These are phyloP conservation scores for Cucurbita maxima DNA, from an alignment of 306 rosid genomes.

Conservation along the genomic window DNA sequence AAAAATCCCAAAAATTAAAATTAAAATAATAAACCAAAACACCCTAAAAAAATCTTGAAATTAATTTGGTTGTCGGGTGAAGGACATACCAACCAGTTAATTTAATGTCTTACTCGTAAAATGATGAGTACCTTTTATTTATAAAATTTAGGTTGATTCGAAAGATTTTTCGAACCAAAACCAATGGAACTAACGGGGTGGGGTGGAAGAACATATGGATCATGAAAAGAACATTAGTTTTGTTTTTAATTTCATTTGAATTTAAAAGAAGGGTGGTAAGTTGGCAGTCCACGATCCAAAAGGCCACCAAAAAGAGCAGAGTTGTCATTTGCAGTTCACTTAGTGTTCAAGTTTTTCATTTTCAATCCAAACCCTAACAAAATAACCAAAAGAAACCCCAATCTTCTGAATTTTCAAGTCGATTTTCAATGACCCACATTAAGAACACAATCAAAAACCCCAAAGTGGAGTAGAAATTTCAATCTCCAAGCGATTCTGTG, in stretches of 20 bases:
- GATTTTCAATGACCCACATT: neutral
- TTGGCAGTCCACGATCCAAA: slow-evolving; percentile 1
- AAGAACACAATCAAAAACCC: neutral
- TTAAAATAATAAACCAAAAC: too few species aligned
- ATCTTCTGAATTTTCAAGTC: neutral
- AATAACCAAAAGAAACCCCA: too few species aligned
- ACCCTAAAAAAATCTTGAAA: neutral
- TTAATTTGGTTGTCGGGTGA: slow-evolving; percentile 1
- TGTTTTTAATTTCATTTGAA: too few species aligned
- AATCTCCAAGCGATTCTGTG: neutral
- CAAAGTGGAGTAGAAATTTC: neutral
- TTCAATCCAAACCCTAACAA: slow-evolving; percentile 9
- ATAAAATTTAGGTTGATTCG: too few species aligned
- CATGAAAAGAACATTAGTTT: too few species aligned
- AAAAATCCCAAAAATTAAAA: too few species aligned
- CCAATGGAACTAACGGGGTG: too few species aligned
- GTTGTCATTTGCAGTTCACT: slow-evolving; percentile 10
- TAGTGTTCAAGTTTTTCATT: slow-evolving; percentile 1
- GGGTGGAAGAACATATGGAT: too few species aligned
- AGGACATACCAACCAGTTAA: neutral
- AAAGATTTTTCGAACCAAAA: too few species aligned
- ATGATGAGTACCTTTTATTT: neutral
- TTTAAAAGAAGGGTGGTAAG: neutral
- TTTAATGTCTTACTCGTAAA: neutral
- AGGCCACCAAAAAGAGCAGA: neutral